Percentiles rank a stretch among this genome's conserved stretches.
phyloP scores from a whole-genome alignment of 2,329 filamentous ascomycete species.

The Myriosclerotinia scirpicola region DNA sequence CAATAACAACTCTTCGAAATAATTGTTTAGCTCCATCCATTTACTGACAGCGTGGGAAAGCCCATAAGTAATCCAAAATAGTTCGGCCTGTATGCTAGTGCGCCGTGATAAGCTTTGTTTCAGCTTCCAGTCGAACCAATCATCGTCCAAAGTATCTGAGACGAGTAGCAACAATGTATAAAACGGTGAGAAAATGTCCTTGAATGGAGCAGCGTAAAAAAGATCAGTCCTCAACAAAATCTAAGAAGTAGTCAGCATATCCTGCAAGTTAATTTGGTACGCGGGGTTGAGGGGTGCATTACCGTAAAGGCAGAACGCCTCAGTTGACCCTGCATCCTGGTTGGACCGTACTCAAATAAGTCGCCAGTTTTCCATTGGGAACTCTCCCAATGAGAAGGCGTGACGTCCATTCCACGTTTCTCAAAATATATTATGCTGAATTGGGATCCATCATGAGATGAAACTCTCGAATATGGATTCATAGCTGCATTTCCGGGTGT shows the following conservation, averaged over 20 bases:
- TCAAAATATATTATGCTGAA: not conserved
- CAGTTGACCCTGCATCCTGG: not conserved
- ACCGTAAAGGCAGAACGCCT: slow-evolving; percentile 1
- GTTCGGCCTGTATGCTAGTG: not conserved
- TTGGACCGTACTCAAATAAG: not conserved
- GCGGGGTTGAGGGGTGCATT: not conserved
- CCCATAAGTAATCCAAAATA: not conserved
- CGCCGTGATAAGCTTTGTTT: not conserved
- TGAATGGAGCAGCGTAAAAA: too few relatives aligned
- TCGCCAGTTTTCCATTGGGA: not conserved
- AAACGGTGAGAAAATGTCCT: not conserved
- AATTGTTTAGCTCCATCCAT: not conserved
- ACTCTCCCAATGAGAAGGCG: not conserved
- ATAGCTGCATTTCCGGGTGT: not conserved
- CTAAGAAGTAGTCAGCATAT: not conserved
- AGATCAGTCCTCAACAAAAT: not conserved
- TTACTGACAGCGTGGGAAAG: not conserved
- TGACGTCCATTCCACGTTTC: not conserved
- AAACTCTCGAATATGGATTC: not conserved
- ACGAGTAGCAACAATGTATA: slow-evolving; percentile 7
- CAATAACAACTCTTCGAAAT: not conserved
- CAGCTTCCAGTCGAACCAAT: not conserved
- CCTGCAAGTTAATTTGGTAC: too few relatives aligned
- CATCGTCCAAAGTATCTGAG: not conserved
- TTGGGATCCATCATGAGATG: too few relatives aligned